These are phyloP conservation scores for Hyphopichia homilentoma DNA, from an alignment of 805 yeast species.

Conservation along the genomic window DNA sequence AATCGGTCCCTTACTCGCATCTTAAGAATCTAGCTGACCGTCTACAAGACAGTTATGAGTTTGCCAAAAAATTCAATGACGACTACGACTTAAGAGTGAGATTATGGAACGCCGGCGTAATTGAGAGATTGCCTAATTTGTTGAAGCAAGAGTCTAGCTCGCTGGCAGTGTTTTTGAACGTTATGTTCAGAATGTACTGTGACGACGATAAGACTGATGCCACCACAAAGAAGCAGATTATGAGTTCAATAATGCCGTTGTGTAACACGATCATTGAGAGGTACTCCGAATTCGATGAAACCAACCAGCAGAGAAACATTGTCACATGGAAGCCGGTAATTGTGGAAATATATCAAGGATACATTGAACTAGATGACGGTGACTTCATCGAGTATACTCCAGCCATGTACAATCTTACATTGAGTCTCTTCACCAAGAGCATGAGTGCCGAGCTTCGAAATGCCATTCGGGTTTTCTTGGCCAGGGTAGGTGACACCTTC, in stretches of 20 bases:
- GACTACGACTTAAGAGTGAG: constrained; percentile 85
- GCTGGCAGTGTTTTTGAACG: constrained; percentile 78
- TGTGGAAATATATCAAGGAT: constrained; percentile 81
- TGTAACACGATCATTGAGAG: constrained; percentile 69
- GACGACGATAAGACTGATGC: constrained; percentile 51
- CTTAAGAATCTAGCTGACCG: constrained; percentile 57
- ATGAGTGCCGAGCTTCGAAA: constrained; percentile 58
- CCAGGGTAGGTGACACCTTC: constrained; percentile 45
- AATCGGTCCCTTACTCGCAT: constrained; percentile 61
- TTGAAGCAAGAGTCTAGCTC: constrained; percentile 89
- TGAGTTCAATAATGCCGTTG: constrained; percentile 55
- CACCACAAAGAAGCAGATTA: constrained; percentile 47
- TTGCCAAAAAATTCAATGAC: constrained; percentile 84
- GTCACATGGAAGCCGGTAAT: constrained; percentile 91
- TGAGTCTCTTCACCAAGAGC: constrained; percentile 57
- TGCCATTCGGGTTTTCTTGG: constrained; percentile 58
- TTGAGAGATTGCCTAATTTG: constrained; percentile 87
- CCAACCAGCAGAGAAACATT: constrained; percentile 75
- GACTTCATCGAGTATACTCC: constrained; percentile 64
- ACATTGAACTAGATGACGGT: constrained; percentile 66
- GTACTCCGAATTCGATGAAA: constrained; percentile 68
- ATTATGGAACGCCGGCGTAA: constrained; percentile 87
- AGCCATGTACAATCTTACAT: constrained; percentile 54
- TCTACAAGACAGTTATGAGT: constrained; percentile 67
- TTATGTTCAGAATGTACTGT: constrained; percentile 75